Percentiles rank a stretch among this genome's conserved stretches.
Evolutionary conservation across 768 basidiomycete genomes (phyloP).

Genomic region (Dioszegia hungarica): DNA sequence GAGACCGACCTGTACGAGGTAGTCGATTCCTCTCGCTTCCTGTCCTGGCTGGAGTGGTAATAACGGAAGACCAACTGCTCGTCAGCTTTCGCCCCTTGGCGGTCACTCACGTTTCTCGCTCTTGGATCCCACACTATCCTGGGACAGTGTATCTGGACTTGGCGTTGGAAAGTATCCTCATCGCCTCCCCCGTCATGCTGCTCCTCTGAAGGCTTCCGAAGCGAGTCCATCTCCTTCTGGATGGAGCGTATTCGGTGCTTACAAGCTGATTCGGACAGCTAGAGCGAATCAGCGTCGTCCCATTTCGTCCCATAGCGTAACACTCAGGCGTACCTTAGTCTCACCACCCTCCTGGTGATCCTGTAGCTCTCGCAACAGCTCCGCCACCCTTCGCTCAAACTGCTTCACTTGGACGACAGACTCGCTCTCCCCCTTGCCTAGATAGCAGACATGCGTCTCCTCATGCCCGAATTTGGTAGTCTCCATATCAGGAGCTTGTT

Average conservation of each 20-base stretch:
- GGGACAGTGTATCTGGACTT: conserved; percentile 84
- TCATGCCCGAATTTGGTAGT: conserved; percentile 76
- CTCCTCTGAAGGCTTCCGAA: conserved; percentile 65
- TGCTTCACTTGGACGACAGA: conserved; percentile 63
- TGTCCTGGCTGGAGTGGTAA: conserved; percentile 71
- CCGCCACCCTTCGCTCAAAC: conserved; percentile 56
- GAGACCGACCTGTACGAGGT: no score
- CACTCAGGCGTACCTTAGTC: no score
- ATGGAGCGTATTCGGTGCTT: no score
- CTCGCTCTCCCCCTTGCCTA: conserved; percentile 66
- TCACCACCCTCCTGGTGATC: conserved; percentile 17
- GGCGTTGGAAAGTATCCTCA: not conserved
- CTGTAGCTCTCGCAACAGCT: conserved; percentile 54
- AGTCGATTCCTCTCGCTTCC: no score
- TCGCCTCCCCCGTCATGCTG: no score
- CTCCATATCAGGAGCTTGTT: conserved; percentile 18
- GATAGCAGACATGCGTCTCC: conserved; percentile 71
- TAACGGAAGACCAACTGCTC: conserved; percentile 77
- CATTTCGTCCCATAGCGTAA: no score
- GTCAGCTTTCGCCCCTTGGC: conserved; percentile 10
- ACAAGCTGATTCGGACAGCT: no score
- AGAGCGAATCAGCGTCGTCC: no score
- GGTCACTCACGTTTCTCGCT: conserved; percentile 66
- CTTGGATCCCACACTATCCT: conserved; percentile 70
- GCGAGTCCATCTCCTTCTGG: no score